Conservation (phyloP, 2,329 filamentous ascomycete species). For the Tolypocladium tropicale region DNA sequence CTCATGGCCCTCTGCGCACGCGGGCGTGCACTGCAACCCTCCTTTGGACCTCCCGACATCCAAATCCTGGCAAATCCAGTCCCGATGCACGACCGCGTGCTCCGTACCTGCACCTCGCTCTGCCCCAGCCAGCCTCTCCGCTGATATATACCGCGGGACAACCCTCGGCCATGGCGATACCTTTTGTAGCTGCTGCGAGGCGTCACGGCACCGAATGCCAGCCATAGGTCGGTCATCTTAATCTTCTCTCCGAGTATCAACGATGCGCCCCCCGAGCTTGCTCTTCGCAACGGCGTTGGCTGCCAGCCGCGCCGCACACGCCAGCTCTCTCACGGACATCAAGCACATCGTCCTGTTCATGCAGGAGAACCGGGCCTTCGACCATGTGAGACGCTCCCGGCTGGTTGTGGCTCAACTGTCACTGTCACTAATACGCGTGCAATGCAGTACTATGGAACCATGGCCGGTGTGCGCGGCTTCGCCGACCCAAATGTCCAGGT, state of each 20-base stretch:
- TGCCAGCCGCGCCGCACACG: constrained; percentile 10
- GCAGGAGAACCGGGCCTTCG: constrained; percentile 31
- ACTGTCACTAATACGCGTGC: too few species aligned
- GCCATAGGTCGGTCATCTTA: too few species aligned
- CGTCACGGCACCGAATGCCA: background rate
- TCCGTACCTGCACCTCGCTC: background rate
- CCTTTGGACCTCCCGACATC: background rate
- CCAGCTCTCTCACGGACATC: constrained; percentile 35
- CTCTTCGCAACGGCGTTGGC: constrained; percentile 5
- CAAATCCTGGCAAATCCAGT: background rate
- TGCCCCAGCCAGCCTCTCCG: background rate
- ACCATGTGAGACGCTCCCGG: constrained; percentile 15
- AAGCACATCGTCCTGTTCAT: constrained; percentile 49
- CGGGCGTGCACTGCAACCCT: background rate
- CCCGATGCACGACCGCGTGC: background rate
- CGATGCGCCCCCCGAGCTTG: background rate
- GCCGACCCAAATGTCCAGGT: constrained; percentile 27
- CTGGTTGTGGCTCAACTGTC: background rate
- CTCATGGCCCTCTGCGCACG: background rate
- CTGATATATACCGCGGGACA: background rate
- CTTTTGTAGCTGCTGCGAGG: background rate
- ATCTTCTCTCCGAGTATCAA: background rate
- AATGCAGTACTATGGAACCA: constrained; percentile 41
- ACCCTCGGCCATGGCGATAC: background rate
- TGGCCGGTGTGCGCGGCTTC: constrained; percentile 43